A percentile compares a stretch with the other conserved stretches of the same genome.
Evolutionary conservation across 1,284 basidiomycete species (phyloP).

Genomic region (Tranzscheliella williamsii): DNA sequence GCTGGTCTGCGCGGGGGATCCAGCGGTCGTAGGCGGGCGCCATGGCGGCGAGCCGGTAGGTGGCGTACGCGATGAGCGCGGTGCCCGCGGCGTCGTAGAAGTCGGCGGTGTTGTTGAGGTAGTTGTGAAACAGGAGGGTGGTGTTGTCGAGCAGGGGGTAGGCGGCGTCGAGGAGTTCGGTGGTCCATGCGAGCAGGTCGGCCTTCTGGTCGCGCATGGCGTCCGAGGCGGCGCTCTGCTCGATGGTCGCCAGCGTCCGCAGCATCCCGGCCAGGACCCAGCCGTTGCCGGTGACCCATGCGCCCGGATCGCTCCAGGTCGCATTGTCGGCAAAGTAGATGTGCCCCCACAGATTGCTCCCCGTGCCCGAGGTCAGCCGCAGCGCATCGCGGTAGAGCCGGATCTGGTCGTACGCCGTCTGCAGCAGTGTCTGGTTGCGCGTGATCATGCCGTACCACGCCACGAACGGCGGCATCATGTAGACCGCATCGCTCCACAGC

Average conservation of each 20-base stretch:
- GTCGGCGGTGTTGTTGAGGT: constrained; percentile 38
- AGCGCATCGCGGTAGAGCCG: constrained; percentile 71
- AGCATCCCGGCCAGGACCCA: constrained; percentile 85
- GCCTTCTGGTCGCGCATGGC: constrained; percentile 67
- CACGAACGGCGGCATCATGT: constrained; percentile 89
- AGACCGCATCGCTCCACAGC: constrained; percentile 65
- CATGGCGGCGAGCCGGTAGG: constrained; percentile 53
- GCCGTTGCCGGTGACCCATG: constrained; percentile 74
- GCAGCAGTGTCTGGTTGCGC: constrained; percentile 71
- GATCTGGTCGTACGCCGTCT: constrained; percentile 77
- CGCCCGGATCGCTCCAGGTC: constrained; percentile 62
- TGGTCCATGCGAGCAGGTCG: constrained; percentile 71
- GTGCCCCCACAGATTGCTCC: constrained; percentile 55
- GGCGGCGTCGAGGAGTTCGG: constrained; percentile 75
- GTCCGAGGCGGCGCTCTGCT: constrained; percentile 67
- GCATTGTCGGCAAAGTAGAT: constrained; percentile 35
- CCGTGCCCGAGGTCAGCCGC: constrained; percentile 66
- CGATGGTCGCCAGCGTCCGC: constrained; percentile 76
- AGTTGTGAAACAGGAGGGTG: constrained; percentile 53
- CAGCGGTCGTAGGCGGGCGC: constrained; percentile 19
- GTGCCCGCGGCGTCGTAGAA: constrained; percentile 52
- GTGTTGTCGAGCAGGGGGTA: constrained; percentile 66
- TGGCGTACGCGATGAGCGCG: constrained; percentile 49
- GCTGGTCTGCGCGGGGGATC: constrained; percentile 32
- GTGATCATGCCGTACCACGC: constrained; percentile 81